Percentiles rank a stretch among this genome's conserved stretches.
Conservation (phyloP, 768 basidiomycete species). For the Rhodosporidiobolus sp. region DNA sequence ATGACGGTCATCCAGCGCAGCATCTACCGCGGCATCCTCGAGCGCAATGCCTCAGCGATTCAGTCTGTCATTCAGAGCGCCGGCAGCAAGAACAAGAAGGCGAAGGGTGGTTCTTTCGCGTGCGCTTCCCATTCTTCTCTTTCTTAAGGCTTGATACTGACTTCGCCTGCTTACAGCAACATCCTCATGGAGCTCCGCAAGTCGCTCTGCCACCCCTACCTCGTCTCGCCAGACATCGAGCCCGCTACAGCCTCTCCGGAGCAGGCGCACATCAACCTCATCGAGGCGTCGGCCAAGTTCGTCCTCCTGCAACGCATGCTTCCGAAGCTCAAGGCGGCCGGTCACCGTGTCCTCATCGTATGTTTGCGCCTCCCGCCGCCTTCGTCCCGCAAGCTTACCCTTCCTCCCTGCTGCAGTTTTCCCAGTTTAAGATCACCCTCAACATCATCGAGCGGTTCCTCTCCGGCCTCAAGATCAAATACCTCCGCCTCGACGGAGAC, state of each 20-base stretch:
- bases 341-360: constrained; percentile 80
- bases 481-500: constrained; percentile 62
- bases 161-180: constrained; percentile 53
- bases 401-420: constrained; percentile 25
- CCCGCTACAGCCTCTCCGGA: constrained; percentile 14
- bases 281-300: constrained; percentile 59
- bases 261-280: constrained; percentile 33
- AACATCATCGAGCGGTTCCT: constrained; percentile 97
- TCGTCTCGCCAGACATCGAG: constrained; percentile 41
- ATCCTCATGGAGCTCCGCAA: constrained; percentile 95
- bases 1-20: constrained; percentile 49
- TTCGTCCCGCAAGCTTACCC: neutral
- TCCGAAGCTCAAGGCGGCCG: constrained; percentile 83
- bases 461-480: constrained; percentile 62
- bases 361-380: neutral
- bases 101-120: constrained; percentile 19
- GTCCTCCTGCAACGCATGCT: constrained; percentile 74
- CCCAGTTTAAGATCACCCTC: constrained; percentile 96
- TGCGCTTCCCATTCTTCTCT: neutral
- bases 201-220: constrained; percentile 75
- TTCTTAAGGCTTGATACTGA: neutral
- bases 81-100: constrained; percentile 11
- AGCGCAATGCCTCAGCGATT: constrained; percentile 45
- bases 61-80: constrained; percentile 25
- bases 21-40: constrained; percentile 50